Conservation (phyloP, 2,329 filamentous ascomycete genomes). For the Westerdykella aurantiaca region DNA sequence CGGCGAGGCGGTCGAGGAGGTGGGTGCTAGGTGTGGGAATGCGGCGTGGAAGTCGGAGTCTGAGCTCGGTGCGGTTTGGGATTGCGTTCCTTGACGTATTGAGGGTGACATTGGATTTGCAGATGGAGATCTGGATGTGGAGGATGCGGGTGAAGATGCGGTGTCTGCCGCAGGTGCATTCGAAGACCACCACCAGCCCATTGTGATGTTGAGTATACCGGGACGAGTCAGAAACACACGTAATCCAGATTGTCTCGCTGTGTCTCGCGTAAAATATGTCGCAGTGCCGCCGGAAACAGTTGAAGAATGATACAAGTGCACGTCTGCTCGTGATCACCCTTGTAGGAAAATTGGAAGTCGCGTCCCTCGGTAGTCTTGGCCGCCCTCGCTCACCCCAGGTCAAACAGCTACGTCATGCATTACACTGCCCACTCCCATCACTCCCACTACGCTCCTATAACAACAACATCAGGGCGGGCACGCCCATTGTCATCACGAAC, state of each 20-base stretch:
- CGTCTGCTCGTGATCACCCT: not conserved
- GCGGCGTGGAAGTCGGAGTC: slow-evolving; percentile 52
- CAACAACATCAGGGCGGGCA: not conserved
- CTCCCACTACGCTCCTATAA: not conserved
- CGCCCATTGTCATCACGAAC: too few relatives aligned
- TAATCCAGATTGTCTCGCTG: not conserved
- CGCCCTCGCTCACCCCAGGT: slow-evolving; percentile 1
- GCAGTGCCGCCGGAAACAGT: too few relatives aligned
- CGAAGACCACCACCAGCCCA: slow-evolving; percentile 42
- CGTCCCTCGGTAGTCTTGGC: not conserved
- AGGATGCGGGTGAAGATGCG: slow-evolving; percentile 3
- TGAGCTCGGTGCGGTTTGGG: slow-evolving; percentile 40
- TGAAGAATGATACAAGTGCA: too few relatives aligned
- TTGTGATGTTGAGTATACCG: slow-evolving; percentile 11
- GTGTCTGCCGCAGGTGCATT: slow-evolving; percentile 1
- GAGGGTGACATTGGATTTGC: slow-evolving; percentile 16
- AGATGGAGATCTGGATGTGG: slow-evolving; percentile 9
- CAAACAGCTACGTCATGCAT: not conserved
- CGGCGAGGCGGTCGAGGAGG: slow-evolving; percentile 14
- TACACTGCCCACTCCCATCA: not conserved
- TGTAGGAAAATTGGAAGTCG: not conserved
- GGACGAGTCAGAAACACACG: not conserved
- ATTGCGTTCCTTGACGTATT: slow-evolving; percentile 16
- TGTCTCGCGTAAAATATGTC: not conserved
- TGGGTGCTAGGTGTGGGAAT: slow-evolving; percentile 44